Conservation (phyloP, 805 yeast species). For the Candida corydali region DNA sequence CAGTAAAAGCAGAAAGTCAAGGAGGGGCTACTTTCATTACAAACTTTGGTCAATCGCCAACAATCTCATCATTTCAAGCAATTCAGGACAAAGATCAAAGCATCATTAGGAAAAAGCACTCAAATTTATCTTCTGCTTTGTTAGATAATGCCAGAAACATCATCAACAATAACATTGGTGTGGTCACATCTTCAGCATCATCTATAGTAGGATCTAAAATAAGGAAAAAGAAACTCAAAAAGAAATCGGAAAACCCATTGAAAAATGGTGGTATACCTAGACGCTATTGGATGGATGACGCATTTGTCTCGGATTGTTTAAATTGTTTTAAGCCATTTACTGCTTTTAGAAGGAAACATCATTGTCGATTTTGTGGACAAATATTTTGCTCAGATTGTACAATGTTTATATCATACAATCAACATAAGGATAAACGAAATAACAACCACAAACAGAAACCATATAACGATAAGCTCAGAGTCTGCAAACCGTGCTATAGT, state of each 20-base stretch:
- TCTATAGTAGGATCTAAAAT: slow-evolving; percentile 21
- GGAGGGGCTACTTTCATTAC: slow-evolving; percentile 9
- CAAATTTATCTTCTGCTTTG: slow-evolving; percentile 29
- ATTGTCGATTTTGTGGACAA: slow-evolving; percentile 94
- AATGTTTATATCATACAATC: slow-evolving; percentile 56
- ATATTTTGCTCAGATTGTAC: slow-evolving; percentile 88
- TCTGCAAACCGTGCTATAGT: slow-evolving; percentile 71
- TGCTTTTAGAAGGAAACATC: slow-evolving; percentile 88
- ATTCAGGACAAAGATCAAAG: slow-evolving; percentile 18
- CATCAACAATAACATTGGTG: slow-evolving; percentile 22
- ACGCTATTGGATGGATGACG: slow-evolving; percentile 96
- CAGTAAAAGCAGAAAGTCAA: slow-evolving; percentile 20
- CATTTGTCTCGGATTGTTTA: slow-evolving; percentile 84
- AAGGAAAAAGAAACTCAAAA: slow-evolving; percentile 25
- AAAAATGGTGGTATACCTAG: slow-evolving; percentile 54
- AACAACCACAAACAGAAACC: slow-evolving; percentile 27
- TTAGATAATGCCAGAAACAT: slow-evolving; percentile 37
- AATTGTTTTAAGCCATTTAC: slow-evolving; percentile 76
- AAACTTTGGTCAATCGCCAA: slow-evolving; percentile 15
- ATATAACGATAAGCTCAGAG: slow-evolving; percentile 69
- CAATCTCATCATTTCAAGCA: slow-evolving; percentile 23
- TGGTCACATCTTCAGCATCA: slow-evolving; percentile 28
- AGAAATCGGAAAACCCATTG: slow-evolving; percentile 37
- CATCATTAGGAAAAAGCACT: slow-evolving; percentile 18
- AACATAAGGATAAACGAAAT: slow-evolving; percentile 36